These are phyloP conservation scores for Emydomyces testavorans DNA, from an alignment of 2,329 filamentous ascomycete genomes.

Conservation along the genomic window DNA sequence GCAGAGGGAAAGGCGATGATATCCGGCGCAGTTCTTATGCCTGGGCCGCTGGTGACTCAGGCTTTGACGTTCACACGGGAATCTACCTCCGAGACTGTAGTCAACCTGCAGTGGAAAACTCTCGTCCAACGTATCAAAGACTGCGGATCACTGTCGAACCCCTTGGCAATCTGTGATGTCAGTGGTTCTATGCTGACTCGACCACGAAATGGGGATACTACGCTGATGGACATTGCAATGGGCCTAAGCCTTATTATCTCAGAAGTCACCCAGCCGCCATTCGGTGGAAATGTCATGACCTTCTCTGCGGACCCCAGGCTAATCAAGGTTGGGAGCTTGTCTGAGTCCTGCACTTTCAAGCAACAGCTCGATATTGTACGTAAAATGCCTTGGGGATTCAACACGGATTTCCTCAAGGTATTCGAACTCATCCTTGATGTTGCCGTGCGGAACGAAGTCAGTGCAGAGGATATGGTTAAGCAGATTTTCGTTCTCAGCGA, in stretches of 20 bases:
- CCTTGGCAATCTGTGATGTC: slow-evolving; percentile 49
- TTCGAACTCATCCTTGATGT: slow-evolving; percentile 47
- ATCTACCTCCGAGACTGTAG: neutral
- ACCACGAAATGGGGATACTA: slow-evolving; percentile 23
- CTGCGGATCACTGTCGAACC: slow-evolving; percentile 42
- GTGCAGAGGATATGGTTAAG: slow-evolving; percentile 49
- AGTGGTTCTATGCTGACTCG: slow-evolving; percentile 42
- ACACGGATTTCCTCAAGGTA: slow-evolving; percentile 45
- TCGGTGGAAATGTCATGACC: slow-evolving; percentile 45
- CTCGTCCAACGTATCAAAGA: slow-evolving; percentile 48
- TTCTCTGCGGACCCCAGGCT: slow-evolving; percentile 39
- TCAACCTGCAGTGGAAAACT: slow-evolving; percentile 46
- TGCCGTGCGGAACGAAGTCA: slow-evolving; percentile 41
- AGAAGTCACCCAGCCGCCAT: slow-evolving; percentile 43
- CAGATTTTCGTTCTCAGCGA: slow-evolving; percentile 50
- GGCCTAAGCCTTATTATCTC: slow-evolving; percentile 47
- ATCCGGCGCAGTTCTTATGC: slow-evolving; percentile 46
- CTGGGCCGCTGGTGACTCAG: slow-evolving; percentile 39
- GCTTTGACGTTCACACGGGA: slow-evolving; percentile 18
- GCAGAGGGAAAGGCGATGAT: slow-evolving; percentile 40
- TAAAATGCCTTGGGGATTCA: slow-evolving; percentile 31
- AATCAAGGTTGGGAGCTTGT: slow-evolving; percentile 30
- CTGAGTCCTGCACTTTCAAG: slow-evolving; percentile 24
- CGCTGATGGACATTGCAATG: slow-evolving; percentile 44
- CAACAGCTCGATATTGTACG: slow-evolving; percentile 34